These are phyloP conservation scores for Daedaleopsis nitida DNA, from an alignment of 768 basidiomycete species.

Conservation along the genomic window DNA sequence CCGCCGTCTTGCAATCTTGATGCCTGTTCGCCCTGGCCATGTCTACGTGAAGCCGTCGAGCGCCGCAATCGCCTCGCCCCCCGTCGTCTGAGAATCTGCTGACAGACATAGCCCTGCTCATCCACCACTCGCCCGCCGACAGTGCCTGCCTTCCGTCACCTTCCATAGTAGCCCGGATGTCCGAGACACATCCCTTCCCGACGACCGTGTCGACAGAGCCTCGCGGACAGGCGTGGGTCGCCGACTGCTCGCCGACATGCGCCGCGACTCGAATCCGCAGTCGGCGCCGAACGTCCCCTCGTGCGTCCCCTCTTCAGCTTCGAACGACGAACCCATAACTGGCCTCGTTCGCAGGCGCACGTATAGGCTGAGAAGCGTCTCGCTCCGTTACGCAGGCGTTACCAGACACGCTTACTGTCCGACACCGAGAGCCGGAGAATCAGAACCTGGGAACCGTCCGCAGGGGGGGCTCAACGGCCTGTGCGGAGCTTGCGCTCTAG, in stretches of 20 bases:
- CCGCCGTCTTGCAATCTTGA: no score
- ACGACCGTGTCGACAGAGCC: no score
- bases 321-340: neutral
- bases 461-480: no score
- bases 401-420: neutral
- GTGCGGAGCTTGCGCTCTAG: neutral
- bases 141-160: neutral
- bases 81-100: neutral
- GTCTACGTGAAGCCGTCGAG: neutral
- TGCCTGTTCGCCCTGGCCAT: no score
- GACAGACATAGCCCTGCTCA: neutral
- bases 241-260: neutral
- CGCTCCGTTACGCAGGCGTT: neutral
- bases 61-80: neutral
- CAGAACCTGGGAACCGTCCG: neutral
- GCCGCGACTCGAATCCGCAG: neutral
- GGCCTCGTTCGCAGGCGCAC: neutral
- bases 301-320: neutral
- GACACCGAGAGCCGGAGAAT: neutral
- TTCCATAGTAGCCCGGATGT: neutral
- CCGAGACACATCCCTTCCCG: no score
- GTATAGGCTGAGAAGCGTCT: neutral
- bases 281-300: neutral
- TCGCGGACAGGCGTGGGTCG: no score
- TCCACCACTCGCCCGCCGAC: neutral